These are phyloP conservation scores for Leptosphaerulina australis DNA, from an alignment of 2,329 filamentous ascomycete species.

Conservation along the genomic window DNA sequence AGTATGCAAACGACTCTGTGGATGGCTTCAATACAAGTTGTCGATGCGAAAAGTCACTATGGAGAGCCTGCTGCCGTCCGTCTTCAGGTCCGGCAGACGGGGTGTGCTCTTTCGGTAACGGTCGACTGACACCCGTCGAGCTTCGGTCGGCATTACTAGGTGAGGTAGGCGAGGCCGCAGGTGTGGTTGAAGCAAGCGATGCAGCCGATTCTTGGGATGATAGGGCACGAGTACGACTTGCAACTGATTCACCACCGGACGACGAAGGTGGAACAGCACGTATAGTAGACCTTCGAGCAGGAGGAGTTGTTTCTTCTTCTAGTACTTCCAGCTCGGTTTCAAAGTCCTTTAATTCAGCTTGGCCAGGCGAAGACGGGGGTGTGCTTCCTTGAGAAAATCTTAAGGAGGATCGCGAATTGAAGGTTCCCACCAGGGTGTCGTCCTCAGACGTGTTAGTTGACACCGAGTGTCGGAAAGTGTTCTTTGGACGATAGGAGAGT, in stretches of 20 bases:
- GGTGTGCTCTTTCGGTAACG: slow-evolving; percentile 33
- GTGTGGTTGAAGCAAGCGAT: slow-evolving; percentile 43
- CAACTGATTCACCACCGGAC: slow-evolving; percentile 38
- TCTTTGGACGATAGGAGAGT: slow-evolving; percentile 41
- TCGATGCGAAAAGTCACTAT: slow-evolving; percentile 38
- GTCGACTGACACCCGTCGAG: slow-evolving; percentile 35
- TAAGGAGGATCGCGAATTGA: slow-evolving; percentile 46
- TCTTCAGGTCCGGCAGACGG: slow-evolving; percentile 37
- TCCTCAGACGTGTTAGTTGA: slow-evolving; percentile 49
- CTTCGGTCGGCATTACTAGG: slow-evolving; percentile 35
- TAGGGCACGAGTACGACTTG: slow-evolving; percentile 43
- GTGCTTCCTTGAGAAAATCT: slow-evolving; percentile 50
- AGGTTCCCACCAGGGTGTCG: slow-evolving; percentile 47
- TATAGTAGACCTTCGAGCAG: slow-evolving; percentile 40
- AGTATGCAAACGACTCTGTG: slow-evolving; percentile 45
- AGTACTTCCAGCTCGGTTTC: slow-evolving; percentile 43
- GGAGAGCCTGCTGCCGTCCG: slow-evolving; percentile 41
- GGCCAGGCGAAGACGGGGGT: slow-evolving; percentile 44
- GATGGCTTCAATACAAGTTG: slow-evolving; percentile 40
- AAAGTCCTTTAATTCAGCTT: slow-evolving; percentile 37
- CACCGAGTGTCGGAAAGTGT: slow-evolving; percentile 44
- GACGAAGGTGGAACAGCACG: slow-evolving; percentile 48
- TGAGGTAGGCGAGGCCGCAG: slow-evolving; percentile 31
- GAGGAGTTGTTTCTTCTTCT: slow-evolving; percentile 39
- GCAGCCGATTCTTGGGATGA: slow-evolving; percentile 46